Evolutionary conservation across 2,329 filamentous ascomycete genomes (phyloP).

Genomic region (Aspergillus ochraceus): DNA sequence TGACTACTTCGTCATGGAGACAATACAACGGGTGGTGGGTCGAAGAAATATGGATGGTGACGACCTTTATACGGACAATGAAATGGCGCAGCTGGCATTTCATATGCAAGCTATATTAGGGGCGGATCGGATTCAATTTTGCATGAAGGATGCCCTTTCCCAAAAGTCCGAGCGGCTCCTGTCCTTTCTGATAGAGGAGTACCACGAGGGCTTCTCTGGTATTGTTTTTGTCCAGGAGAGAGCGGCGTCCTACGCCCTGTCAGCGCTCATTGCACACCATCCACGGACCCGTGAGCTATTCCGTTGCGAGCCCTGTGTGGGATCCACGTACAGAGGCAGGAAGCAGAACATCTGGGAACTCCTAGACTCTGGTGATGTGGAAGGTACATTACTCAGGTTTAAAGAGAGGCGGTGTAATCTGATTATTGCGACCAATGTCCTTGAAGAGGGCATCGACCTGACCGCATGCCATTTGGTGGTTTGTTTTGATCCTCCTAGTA

Average conservation of each 20-base stretch:
- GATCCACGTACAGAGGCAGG: background rate
- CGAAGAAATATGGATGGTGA: too few relatives aligned
- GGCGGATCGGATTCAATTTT: too few relatives aligned
- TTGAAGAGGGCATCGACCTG: constrained; percentile 8
- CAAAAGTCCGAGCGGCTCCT: background rate
- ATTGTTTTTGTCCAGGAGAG: constrained; percentile 6
- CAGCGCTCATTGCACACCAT: constrained; percentile 1
- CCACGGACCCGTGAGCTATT: background rate
- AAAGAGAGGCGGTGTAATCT: background rate
- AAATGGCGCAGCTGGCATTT: too few relatives aligned
- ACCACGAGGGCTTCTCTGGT: constrained; percentile 4
- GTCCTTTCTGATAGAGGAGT: background rate
- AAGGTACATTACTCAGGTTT: constrained; percentile 3
- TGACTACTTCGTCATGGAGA: too few relatives aligned
- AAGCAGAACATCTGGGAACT: background rate
- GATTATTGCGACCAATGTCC: constrained; percentile 1
- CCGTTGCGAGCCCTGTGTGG: constrained; percentile 5
- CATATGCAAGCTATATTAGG: too few relatives aligned
- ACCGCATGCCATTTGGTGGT: constrained; percentile 3
- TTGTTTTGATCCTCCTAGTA: background rate
- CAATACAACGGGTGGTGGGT: background rate
- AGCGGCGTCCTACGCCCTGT: constrained; percentile 1
- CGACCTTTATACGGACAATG: too few relatives aligned
- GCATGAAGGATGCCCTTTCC: too few relatives aligned
- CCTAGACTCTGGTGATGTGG: background rate